Evolutionary conservation across 1,139 yeast species (phyloP).

Genomic region (Kodamaea anthophila): DNA sequence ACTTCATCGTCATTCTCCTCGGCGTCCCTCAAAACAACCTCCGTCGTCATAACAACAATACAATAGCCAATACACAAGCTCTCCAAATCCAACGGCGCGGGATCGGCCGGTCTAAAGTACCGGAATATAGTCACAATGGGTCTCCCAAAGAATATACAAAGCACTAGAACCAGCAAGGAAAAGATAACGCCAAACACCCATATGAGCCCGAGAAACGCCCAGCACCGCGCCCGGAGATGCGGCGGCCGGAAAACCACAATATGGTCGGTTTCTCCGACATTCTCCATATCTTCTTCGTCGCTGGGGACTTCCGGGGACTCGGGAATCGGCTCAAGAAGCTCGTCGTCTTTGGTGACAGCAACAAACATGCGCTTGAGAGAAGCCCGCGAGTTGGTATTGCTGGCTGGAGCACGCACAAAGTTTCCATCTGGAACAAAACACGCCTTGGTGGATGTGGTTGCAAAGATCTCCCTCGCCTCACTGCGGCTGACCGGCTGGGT

Average conservation of each 20-base stretch:
- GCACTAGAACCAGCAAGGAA: constrained; percentile 28
- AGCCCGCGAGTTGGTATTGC: constrained; percentile 65
- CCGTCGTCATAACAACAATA: not conserved
- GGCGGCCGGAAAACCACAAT: constrained; percentile 87
- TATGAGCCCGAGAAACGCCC: constrained; percentile 48
- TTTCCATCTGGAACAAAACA: constrained; percentile 72
- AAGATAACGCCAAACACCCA: constrained; percentile 67
- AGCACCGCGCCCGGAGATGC: constrained; percentile 54
- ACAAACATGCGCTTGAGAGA: constrained; percentile 65
- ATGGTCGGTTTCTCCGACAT: constrained; percentile 51
- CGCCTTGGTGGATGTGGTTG: constrained; percentile 36
- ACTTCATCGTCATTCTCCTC: constrained; percentile 3
- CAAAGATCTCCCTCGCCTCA: constrained; percentile 42
- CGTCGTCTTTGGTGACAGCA: constrained; percentile 77
- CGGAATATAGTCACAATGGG: too few species aligned
- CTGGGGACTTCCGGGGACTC: constrained; percentile 1
- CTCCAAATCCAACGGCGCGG: constrained; percentile 18
- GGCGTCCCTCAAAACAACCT: constrained; percentile 2
- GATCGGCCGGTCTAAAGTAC: too few species aligned
- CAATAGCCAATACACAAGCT: constrained; percentile 9
- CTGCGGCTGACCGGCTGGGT: constrained; percentile 48
- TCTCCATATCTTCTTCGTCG: constrained; percentile 24
- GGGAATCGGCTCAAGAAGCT: constrained; percentile 30
- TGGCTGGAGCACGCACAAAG: constrained; percentile 80
- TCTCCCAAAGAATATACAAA: too few species aligned